Evolutionary conservation across 2,329 filamentous ascomycete species (phyloP).

Genomic region (Pseudogymnoascus sp.): DNA sequence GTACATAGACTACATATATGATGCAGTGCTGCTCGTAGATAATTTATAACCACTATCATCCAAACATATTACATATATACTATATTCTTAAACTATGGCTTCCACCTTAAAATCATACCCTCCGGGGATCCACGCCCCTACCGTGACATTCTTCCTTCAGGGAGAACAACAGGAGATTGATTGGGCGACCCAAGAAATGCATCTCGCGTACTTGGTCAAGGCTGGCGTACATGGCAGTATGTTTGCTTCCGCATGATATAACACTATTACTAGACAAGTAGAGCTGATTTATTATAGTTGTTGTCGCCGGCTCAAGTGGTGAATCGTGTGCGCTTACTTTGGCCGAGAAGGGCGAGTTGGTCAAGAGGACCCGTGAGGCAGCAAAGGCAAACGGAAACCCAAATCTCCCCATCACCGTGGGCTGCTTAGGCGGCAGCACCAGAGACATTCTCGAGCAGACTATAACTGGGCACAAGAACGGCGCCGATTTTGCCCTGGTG

Average conservation of each 20-base stretch:
- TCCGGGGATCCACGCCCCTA: slow-evolving; percentile 75
- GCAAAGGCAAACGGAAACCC: slow-evolving; percentile 21
- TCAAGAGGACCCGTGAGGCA: slow-evolving; percentile 32
- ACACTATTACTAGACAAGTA: slow-evolving; percentile 15
- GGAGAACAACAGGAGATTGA: slow-evolving; percentile 70
- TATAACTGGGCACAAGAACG: slow-evolving; percentile 31
- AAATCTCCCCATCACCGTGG: slow-evolving; percentile 35
- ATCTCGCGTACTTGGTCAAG: slow-evolving; percentile 65
- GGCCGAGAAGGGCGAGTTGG: slow-evolving; percentile 34
- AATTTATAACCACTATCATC: background rate
- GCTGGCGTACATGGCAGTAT: slow-evolving; percentile 44
- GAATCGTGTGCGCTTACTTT: slow-evolving; percentile 36
- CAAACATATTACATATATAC: background rate
- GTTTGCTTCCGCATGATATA: background rate
- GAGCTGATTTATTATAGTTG: slow-evolving; percentile 56
- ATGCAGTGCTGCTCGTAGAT: background rate
- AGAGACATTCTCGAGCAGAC: slow-evolving; percentile 35
- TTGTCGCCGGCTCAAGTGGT: slow-evolving; percentile 56
- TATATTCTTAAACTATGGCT: slow-evolving; percentile 18
- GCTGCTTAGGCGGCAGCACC: slow-evolving; percentile 34
- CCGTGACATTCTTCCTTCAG: slow-evolving; percentile 78
- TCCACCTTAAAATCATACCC: slow-evolving; percentile 45
- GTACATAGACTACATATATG: background rate
- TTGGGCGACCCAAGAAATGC: slow-evolving; percentile 66
- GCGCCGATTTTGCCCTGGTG: slow-evolving; percentile 33